phyloP scores from a whole-genome alignment of 768 basidiomycete genomes.

The Suillus bovinus region DNA sequence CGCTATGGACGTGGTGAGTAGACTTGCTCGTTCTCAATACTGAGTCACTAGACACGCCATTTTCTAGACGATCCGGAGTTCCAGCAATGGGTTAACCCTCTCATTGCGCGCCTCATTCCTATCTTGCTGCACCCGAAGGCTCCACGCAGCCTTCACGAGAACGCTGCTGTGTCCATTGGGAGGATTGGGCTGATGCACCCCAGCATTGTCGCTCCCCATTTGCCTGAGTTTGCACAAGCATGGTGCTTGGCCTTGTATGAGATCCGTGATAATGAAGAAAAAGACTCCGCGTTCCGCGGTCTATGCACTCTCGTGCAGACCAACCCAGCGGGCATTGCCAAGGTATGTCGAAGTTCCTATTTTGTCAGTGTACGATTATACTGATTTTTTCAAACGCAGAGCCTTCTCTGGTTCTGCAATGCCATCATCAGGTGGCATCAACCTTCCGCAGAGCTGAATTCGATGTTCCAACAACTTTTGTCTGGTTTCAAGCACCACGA shows the following conservation, averaged over 20 bases:
- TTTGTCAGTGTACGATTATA: background rate
- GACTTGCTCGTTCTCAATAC: constrained; percentile 4
- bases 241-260: constrained; percentile 98
- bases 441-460: constrained; percentile 88
- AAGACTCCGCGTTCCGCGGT: constrained; percentile 97
- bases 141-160: constrained; percentile 93
- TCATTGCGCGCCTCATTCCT: constrained; percentile 88
- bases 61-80: constrained; percentile 77
- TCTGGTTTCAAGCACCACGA: constrained; percentile 90
- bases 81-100: constrained; percentile 85
- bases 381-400: constrained; percentile 46
- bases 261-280: constrained; percentile 99
- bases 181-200: constrained; percentile 95
- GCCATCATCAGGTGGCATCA: constrained; percentile 94
- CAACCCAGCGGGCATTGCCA: constrained; percentile 91
- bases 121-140: constrained; percentile 92
- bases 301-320: constrained; percentile 94
- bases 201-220: constrained; percentile 79
- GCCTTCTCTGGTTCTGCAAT: constrained; percentile 96
- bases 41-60: constrained; percentile 11
- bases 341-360: constrained; percentile 52
- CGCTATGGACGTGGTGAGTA: constrained; percentile 79
- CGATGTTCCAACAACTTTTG: constrained; percentile 91
- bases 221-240: constrained; percentile 87
- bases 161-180: constrained; percentile 98